Evolutionary conservation across 345 rosid species (phyloP), one percentile per base, ranked within the genome.

Genomic region (Passiflora organensis): DNA sequence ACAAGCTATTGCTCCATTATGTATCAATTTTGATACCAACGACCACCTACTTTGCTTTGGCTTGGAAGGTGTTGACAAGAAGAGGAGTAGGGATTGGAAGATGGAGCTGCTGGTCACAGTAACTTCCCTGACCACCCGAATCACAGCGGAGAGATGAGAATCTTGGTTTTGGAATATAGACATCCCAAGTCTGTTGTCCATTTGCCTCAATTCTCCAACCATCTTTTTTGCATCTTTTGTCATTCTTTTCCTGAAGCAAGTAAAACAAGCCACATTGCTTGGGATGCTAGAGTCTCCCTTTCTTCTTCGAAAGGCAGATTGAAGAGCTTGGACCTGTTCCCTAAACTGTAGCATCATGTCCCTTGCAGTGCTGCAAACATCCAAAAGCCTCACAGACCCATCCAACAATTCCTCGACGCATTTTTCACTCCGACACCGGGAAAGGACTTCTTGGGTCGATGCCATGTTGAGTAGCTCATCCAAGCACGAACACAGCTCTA

Each of bases 391-490:
- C 22, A 84, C 72, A 0, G 87, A 86, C 24, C 66, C 82, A 56
- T 87, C 94, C 65, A 87, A 64, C 28, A 87, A 51, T 42, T 73
- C 77, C 13, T 82, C 78, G 4, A 76, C 43, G 53, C 72, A 72
- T 28, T 8, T 74, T 48, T 47, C 72, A 21, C 46, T 37, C 54
- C 36, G 59, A 49, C 65, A 44, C 47, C 43, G 59, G 28, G 72
- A 70, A 43, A 90, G 57, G 48, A 75, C 69, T 61, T 80, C 62
- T 59, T 62, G 87, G 1, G 89, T 74, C 16, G 87, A 74, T 10
- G 76, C 44, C 82, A 81, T 42, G 68, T 64, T 76, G n/a, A 90
- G 78, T 52, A 87, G 75, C 46, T 80, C 86, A 9, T 77, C 78
- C 38, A 73, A 12, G 42, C 77, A 67, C 9, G 43, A 11, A 46